Evolutionary conservation across 345 rosid genomes (phyloP).

Genomic region (Atalantia buxifolia): DNA sequence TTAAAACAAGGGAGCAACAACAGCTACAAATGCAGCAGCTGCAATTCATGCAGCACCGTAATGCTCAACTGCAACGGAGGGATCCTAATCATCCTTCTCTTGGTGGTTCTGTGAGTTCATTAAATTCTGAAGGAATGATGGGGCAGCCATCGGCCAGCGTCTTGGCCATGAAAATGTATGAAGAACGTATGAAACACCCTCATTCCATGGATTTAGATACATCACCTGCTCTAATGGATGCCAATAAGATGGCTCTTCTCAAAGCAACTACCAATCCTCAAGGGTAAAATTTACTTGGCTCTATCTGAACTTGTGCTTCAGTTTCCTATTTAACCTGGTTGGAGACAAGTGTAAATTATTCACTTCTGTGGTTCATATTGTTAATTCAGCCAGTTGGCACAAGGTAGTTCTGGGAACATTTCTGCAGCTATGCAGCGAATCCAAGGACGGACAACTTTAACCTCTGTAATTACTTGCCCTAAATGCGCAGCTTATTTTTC

Average conservation of each 20-base stretch:
- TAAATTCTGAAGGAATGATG: conserved; percentile 55
- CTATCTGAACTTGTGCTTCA: neutral
- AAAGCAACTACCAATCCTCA: conserved; percentile 47
- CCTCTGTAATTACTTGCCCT: conserved; percentile 34
- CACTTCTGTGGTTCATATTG: conserved; percentile 9
- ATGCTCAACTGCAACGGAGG: conserved; percentile 53
- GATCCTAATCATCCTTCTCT: conserved; percentile 48
- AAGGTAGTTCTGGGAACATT: conserved; percentile 49
- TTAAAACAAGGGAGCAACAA: conserved; percentile 57
- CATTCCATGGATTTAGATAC: conserved; percentile 52
- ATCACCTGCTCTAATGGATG: conserved; percentile 47
- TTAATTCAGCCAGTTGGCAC: conserved; percentile 55
- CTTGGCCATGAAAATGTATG: conserved; percentile 61
- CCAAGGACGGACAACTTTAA: conserved; percentile 34
- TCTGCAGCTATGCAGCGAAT: conserved; percentile 51
- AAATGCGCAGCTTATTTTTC: neutral
- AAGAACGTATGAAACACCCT: conserved; percentile 54
- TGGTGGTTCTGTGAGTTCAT: conserved; percentile 37
- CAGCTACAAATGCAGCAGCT: conserved; percentile 61
- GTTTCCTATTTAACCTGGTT: conserved; percentile 4
- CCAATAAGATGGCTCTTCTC: conserved; percentile 47
- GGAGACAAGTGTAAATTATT: neutral
- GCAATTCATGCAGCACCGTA: conserved; percentile 56
- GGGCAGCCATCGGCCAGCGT: conserved; percentile 56
- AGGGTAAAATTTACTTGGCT: conserved; percentile 28